phyloP scores from a whole-genome alignment of 2,329 filamentous ascomycete species.

The Ceratocystis harringtonii region DNA sequence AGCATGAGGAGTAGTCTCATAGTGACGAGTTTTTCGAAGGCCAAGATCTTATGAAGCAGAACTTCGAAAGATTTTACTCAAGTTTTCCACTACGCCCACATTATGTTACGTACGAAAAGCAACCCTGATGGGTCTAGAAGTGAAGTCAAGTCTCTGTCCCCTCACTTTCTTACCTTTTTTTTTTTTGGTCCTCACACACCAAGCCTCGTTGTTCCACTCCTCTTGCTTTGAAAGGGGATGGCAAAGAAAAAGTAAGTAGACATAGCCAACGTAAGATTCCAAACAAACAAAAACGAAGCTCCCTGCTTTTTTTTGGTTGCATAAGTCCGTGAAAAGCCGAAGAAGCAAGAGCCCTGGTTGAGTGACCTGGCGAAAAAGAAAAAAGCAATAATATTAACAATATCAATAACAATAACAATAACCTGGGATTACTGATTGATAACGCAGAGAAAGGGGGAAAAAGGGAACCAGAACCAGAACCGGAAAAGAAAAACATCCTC shows the following conservation, averaged over 20 bases:
- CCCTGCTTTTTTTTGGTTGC: background rate
- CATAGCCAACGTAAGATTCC: background rate
- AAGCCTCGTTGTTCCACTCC: background rate
- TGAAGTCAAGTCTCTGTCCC: background rate
- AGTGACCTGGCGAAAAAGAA: background rate
- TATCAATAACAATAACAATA: background rate
- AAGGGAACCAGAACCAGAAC: background rate
- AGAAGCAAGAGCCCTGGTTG: background rate
- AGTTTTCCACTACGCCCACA: background rate
- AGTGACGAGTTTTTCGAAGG: background rate
- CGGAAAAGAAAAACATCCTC: background rate
- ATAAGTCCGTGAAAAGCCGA: background rate
- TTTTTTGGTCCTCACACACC: background rate
- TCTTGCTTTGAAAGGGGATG: background rate
- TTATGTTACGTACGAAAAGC: slow-evolving; percentile 1
- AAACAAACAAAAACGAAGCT: background rate
- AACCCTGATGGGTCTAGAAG: background rate
- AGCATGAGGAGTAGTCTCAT: background rate
- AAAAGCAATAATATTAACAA: background rate
- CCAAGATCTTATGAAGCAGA: background rate
- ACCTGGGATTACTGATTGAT: background rate
- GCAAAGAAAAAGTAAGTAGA: background rate
- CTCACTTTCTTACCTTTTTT: background rate
- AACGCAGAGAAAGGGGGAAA: background rate
- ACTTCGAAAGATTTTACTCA: background rate